Base-by-base conservation (phyloP, 805 yeast species). In the Saturnispora halmiae region DNA sequence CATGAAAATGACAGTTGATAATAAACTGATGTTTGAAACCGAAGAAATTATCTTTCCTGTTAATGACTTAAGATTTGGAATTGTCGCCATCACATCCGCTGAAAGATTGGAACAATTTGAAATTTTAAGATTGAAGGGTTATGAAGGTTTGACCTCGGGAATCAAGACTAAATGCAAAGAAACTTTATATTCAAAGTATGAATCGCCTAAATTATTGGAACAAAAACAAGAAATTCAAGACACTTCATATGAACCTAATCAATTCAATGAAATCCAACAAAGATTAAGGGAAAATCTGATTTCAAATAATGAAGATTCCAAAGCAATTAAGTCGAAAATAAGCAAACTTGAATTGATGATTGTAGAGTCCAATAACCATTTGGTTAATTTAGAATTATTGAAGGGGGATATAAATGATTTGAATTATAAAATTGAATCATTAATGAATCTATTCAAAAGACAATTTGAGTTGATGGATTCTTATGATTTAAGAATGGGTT, bases 21-120 rank as follows among this genome's bases (percentile, higher is more conserved):
- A 82, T 56, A 75, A 71, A 49, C 65, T 82, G 42, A 77, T 87
- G 53, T 74, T 82, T 58, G 77, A 77, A 56, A 77, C 87, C 0
- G 70, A 73, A 43, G 58, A 72, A 41, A 62, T 82, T 28, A 53
- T 59, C 27, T 53, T 82, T 13, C 34, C 34, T 4, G 10, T 31
- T 13, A 20, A 19, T 6, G 14, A 31, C 14, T 31, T 16, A 16
- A 31, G 34, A 19, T 19, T 31, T 6, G 34, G 34, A 5, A 4
- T 31, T 6, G 34, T 31, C 11, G 34, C 34, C 24, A 20, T 6
- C 4, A 53, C 58, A 11, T 55, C 61, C 31, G 38, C 51, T 11
- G 36, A 46, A 9, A 53, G 52, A 1, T 64, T 72, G 26, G 90
- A 82, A 53, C 69, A 70, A 21, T 79, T 75, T 58, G 94, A 83